Base-by-base conservation (phyloP, 1,284 basidiomycete species). In the Ceratobasidium sp. region DNA sequence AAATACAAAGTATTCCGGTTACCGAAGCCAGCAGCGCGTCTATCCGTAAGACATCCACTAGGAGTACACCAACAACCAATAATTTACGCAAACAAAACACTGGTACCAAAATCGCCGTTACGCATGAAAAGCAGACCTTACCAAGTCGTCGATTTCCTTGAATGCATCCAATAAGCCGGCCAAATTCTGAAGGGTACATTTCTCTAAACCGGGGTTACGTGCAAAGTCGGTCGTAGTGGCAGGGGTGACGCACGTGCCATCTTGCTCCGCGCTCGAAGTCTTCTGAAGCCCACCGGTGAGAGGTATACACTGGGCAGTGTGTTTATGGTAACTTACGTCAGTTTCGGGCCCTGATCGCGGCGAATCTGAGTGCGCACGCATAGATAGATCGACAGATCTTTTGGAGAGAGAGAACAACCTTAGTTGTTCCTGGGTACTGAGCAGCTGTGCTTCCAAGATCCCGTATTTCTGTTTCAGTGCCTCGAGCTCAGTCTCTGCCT, bases 91-190 rank as follows among this genome's bases (percentile, higher is more conserved):
- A 46, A 4, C 42, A 46, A 46, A 46, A n/a, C 30, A 56, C 33
- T 25, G 19, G 41, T 9, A 33, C 53, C 21, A 14, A 49, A 56
- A 41, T 27, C n/a, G 7, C 46, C 39, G 23, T 27, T 14, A 54
- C 27, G 27, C n/a, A 11, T 16, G 29, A 41, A 67, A 67, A 1
- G 49, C 62, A 8, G 36, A 30, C 25, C 27, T 72, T 60, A 78
- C 77, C 41, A 78, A 58, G 68, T 78, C 76, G 59, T 76, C 75
- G 53, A 78, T 75, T 13, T 73, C 75, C 9, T 70, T 70, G 56
- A 73, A 76, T 16, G 73, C 70, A 21, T 70, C 59, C 13, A 74
- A 72, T n/a, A 78, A 67, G 14, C 72, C 72, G n/a, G 71, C 36
- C 39, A 78, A 64, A 39, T 67, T 44, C 19, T 67, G 52, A 33